These are phyloP conservation scores for Cordyceps cateniannulata DNA, from an alignment of 2,329 filamentous ascomycete species.

Conservation along the genomic window DNA sequence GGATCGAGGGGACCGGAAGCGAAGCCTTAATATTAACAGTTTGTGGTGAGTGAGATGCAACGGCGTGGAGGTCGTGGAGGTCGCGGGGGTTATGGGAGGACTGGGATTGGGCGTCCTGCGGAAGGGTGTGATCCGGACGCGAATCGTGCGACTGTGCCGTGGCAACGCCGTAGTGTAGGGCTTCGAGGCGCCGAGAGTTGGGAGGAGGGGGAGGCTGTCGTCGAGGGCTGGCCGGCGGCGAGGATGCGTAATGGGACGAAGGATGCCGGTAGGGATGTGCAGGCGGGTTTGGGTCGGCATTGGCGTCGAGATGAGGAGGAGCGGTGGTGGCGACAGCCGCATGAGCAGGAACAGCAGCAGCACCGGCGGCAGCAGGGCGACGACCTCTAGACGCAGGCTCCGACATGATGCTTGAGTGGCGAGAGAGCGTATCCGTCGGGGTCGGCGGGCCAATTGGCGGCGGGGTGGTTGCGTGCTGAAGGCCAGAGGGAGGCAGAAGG, in stretches of 20 bases:
- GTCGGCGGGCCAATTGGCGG: conserved; percentile 6
- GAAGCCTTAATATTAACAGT: neutral
- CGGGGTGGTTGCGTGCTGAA: neutral
- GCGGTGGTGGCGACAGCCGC: neutral
- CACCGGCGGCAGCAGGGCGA: neutral
- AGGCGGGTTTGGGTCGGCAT: neutral
- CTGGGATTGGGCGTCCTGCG: neutral
- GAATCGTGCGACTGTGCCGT: neutral
- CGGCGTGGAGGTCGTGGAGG: neutral
- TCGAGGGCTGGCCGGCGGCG: conserved; percentile 1
- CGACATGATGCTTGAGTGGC: conserved; percentile 11
- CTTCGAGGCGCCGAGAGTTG: neutral
- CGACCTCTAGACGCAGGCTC: conserved; percentile 4
- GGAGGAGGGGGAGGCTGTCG: conserved; percentile 5
- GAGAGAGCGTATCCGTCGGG: neutral
- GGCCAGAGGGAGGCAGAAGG: neutral
- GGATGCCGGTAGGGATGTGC: neutral
- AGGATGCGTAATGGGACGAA: neutral
- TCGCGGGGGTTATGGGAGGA: neutral
- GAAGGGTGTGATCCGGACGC: neutral
- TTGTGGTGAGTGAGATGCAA: neutral
- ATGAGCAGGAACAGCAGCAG: neutral
- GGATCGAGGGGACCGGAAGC: neutral
- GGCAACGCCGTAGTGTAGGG: neutral
- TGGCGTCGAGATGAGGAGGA: neutral